These are phyloP conservation scores for Meredithiella fracta DNA, from an alignment of 2,329 filamentous ascomycete genomes.

Conservation along the genomic window DNA sequence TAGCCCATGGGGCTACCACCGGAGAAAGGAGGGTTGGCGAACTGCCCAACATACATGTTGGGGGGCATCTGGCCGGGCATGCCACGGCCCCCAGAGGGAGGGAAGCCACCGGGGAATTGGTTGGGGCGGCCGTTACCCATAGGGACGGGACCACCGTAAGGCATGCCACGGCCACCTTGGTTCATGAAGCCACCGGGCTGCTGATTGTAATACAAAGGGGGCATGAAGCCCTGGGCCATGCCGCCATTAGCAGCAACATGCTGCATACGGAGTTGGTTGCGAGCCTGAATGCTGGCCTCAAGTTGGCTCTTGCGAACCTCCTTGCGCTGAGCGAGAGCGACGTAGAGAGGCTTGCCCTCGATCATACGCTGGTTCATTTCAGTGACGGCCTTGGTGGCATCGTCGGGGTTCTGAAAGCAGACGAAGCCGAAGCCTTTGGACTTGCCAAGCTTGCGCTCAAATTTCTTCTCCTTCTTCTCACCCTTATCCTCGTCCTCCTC, in stretches of 20 bases:
- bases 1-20: constrained; percentile 69
- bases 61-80: constrained; percentile 77
- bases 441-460: constrained; percentile 67
- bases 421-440: constrained; percentile 99
- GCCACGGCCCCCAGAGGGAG: constrained; percentile 73
- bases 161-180: constrained; percentile 47
- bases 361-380: constrained; percentile 99
- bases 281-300: constrained; percentile 96
- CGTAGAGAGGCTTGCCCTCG: constrained; percentile 89
- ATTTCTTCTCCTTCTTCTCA: constrained; percentile 26
- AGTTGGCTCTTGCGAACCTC: constrained; percentile 99
- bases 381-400: constrained; percentile 95
- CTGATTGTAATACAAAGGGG: constrained; percentile 64
- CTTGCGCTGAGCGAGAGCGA: constrained; percentile 96
- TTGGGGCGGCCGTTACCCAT: constrained; percentile 62
- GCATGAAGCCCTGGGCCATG: constrained; percentile 76
- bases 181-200: constrained; percentile 57
- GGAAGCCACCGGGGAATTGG: constrained; percentile 69
- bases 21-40: constrained; percentile 57
- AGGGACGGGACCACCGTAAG: constrained; percentile 52
- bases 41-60: constrained; percentile 69
- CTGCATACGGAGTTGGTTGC: constrained; percentile 97
- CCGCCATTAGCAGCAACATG: constrained; percentile 83
- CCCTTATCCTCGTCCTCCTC: constrained; percentile 33
- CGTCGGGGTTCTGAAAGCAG: constrained; percentile 98